These are phyloP conservation scores for Malus hybrid DNA, from an alignment of 331 rosid genomes.

Conservation along the genomic window DNA sequence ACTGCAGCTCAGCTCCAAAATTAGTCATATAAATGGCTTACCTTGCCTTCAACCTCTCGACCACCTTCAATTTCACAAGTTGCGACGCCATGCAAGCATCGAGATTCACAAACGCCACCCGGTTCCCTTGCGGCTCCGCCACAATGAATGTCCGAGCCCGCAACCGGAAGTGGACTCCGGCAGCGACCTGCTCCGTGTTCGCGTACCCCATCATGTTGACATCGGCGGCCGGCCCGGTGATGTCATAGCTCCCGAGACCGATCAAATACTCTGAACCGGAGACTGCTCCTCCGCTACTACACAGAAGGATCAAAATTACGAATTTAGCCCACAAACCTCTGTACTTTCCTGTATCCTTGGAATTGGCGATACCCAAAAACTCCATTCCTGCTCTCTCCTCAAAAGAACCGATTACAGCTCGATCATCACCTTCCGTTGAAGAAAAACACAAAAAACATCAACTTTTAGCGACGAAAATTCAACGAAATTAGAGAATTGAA, in stretches of 20 bases:
- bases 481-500: background rate
- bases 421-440: constrained; percentile 32
- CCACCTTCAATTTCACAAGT: constrained; percentile 60
- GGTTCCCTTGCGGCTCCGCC: constrained; percentile 57
- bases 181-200: constrained; percentile 54
- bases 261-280: constrained; percentile 54
- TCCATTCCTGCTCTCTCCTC: constrained; percentile 34
- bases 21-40: constrained; percentile 5
- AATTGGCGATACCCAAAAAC: constrained; percentile 18
- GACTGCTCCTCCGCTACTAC: constrained; percentile 19
- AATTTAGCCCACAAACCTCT: constrained; percentile 32
- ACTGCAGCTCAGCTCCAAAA: background rate
- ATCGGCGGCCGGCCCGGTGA: constrained; percentile 98
- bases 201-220: constrained; percentile 96
- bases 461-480: background rate
- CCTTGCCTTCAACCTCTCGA: constrained; percentile 82
- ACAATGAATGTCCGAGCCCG: constrained; percentile 74
- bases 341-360: constrained; percentile 20
- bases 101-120: constrained; percentile 81
- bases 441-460: background rate
- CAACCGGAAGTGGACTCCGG: constrained; percentile 78
- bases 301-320: constrained; percentile 25
- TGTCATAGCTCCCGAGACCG: constrained; percentile 89
- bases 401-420: constrained; percentile 17
- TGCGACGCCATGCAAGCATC: constrained; percentile 97